Conservation (phyloP, 345 rosid species). For the Fremontodendron californicum region DNA sequence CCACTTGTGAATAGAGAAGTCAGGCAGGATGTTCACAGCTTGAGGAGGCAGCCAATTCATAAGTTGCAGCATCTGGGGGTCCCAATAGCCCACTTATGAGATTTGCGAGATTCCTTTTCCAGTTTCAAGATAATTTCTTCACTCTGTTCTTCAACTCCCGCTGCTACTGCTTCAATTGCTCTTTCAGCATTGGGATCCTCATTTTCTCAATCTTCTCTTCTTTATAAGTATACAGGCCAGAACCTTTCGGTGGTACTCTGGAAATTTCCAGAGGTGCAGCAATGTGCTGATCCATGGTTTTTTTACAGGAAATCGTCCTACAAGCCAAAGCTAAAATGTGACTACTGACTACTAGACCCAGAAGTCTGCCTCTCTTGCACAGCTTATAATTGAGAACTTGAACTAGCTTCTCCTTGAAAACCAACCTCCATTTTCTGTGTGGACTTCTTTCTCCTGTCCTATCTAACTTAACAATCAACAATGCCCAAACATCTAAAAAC, state of each 20-base stretch:
- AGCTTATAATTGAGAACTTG: constrained; percentile 9
- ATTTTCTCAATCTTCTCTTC: constrained; percentile 23
- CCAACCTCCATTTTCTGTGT: constrained; percentile 3
- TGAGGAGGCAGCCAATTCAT: constrained; percentile 16
- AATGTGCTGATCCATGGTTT: constrained; percentile 6
- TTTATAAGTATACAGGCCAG: constrained; percentile 7
- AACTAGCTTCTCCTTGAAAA: constrained; percentile 18
- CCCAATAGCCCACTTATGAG: constrained; percentile 10
- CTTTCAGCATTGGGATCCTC: constrained; percentile 16
- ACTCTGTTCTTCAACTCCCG: constrained; percentile 11
- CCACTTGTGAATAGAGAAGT: not conserved
- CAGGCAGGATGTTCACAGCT: constrained; percentile 18
- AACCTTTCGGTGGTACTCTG: not conserved
- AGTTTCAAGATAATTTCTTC: constrained; percentile 18
- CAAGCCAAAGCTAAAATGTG: constrained; percentile 11
- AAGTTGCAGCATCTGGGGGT: constrained; percentile 1
- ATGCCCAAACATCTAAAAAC: not conserved
- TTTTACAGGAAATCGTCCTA: not conserved
- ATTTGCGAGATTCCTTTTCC: constrained; percentile 20
- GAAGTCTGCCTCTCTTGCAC: constrained; percentile 13
- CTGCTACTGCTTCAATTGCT: constrained; percentile 23
- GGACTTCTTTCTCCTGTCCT: constrained; percentile 19
- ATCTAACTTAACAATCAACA: constrained; percentile 16
- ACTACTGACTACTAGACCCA: constrained; percentile 4
- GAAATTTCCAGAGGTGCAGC: constrained; percentile 12